phyloP scores from a whole-genome alignment of 805 yeast species.

The Starmerella cellae region DNA sequence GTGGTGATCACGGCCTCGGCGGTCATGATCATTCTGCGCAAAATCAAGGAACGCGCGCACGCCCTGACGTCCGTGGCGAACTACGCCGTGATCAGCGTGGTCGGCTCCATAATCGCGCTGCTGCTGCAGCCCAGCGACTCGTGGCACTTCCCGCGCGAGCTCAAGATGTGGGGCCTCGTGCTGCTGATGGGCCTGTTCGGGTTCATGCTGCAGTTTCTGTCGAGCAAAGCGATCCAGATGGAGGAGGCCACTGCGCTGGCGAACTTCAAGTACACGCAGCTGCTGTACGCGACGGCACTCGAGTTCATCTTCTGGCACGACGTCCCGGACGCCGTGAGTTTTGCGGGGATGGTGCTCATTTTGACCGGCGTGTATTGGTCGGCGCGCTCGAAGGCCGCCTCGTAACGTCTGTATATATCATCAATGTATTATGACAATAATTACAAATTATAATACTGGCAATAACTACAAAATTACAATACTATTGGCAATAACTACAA shows the following conservation, averaged over 20 bases:
- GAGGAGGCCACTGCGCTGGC: conserved; percentile 69
- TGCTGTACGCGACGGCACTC: conserved; percentile 66
- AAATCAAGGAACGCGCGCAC: conserved; percentile 66
- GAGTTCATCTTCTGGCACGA: conserved; percentile 62
- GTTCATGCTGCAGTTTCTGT: conserved; percentile 62
- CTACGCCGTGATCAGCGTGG: conserved; percentile 49
- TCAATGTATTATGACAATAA: background rate
- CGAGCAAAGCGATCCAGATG: conserved; percentile 72
- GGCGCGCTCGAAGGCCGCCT: conserved; percentile 10
- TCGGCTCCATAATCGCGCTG: conserved; percentile 39
- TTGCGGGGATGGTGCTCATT: conserved; percentile 57
- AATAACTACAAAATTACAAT: too few species aligned
- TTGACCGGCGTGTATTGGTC: conserved; percentile 26
- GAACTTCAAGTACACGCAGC: conserved; percentile 59
- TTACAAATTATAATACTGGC: too few species aligned
- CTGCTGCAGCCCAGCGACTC: background rate
- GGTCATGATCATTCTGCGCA: conserved; percentile 37
- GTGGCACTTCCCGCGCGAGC: conserved; percentile 7
- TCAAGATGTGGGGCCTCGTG: conserved; percentile 43
- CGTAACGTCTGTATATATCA: background rate
- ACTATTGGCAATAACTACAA: too few species aligned
- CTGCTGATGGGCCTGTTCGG: conserved; percentile 58
- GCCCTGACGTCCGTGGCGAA: conserved; percentile 68
- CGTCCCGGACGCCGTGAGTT: conserved; percentile 54
- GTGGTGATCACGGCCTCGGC: conserved; percentile 12